Conservation (phyloP, 73 alveolate genomes). For the Paramecium tetraurelia region DNA sequence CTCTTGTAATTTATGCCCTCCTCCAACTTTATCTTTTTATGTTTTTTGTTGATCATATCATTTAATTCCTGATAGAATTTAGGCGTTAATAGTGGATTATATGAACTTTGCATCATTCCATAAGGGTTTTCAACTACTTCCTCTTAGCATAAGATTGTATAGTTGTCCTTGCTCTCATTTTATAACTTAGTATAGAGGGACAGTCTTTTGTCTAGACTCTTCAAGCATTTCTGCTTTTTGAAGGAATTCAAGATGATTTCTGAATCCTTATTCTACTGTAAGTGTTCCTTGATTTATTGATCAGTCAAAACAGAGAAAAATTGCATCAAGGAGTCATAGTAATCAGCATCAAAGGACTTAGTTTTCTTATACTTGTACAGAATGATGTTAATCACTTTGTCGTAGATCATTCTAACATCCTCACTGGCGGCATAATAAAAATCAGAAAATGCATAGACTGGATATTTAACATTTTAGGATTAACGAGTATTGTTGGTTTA, state of each 20-base stretch:
- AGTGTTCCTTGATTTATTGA: background rate
- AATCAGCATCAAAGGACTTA: background rate
- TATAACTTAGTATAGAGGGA: background rate
- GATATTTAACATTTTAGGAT: background rate
- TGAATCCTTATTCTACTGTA: background rate
- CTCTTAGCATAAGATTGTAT: background rate
- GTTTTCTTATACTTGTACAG: background rate
- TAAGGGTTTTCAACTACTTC: background rate
- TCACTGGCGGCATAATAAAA: slow-evolving; percentile 21
- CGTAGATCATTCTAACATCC: background rate
- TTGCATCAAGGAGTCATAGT: background rate
- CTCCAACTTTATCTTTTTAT: background rate
- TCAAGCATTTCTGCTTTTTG: background rate
- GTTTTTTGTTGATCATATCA: background rate
- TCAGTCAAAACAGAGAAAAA: slow-evolving; percentile 20
- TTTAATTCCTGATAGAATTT: background rate
- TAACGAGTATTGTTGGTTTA: background rate
- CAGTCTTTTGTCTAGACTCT: background rate
- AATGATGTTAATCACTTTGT: background rate
- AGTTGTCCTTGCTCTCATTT: background rate
- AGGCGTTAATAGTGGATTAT: background rate
- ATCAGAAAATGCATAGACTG: slow-evolving; percentile 22
- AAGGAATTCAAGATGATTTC: background rate
- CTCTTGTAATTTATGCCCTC: background rate
- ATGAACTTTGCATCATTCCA: background rate